These are phyloP conservation scores for Hamigera avellanea DNA, from an alignment of 495 filamentous ascomycete species.

Conservation along the genomic window DNA sequence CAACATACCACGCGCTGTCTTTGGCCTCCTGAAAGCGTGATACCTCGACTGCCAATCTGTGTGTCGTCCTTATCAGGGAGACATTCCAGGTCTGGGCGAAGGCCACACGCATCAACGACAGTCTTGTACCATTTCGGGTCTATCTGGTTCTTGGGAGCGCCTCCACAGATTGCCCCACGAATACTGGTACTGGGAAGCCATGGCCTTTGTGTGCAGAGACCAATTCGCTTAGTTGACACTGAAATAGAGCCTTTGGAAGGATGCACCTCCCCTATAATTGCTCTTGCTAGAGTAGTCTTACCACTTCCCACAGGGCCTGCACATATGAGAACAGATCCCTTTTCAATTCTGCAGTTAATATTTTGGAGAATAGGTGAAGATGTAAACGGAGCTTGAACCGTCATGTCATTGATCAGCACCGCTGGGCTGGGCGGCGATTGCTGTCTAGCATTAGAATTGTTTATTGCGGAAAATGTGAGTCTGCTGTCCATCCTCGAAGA, in stretches of 20 bases:
- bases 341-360: too few species aligned
- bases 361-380: too few species aligned
- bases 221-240: constrained; percentile 13
- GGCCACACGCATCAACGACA: constrained; percentile 35
- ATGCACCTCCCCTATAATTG: too few species aligned
- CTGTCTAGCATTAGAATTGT: too few species aligned
- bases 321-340: too few species aligned
- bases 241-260: constrained; percentile 12
- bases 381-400: too few species aligned
- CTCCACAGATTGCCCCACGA: constrained; percentile 21
- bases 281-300: too few species aligned
- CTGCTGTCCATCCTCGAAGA: too few species aligned
- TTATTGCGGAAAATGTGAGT: too few species aligned
- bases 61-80: constrained; percentile 34
- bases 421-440: too few species aligned
- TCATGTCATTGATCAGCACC: too few species aligned
- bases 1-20: constrained; percentile 34
- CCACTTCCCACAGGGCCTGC: too few species aligned
- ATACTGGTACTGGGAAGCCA: constrained; percentile 34
- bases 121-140: constrained; percentile 27
- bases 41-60: constrained; percentile 37
- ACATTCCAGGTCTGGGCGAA: constrained; percentile 31
- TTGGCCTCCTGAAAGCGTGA: constrained; percentile 45
- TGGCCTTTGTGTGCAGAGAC: constrained; percentile 25
- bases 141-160: constrained; percentile 10